phyloP scores from a whole-genome alignment of 2,329 filamentous ascomycete species.

The Arthrobotrys megalospora region DNA sequence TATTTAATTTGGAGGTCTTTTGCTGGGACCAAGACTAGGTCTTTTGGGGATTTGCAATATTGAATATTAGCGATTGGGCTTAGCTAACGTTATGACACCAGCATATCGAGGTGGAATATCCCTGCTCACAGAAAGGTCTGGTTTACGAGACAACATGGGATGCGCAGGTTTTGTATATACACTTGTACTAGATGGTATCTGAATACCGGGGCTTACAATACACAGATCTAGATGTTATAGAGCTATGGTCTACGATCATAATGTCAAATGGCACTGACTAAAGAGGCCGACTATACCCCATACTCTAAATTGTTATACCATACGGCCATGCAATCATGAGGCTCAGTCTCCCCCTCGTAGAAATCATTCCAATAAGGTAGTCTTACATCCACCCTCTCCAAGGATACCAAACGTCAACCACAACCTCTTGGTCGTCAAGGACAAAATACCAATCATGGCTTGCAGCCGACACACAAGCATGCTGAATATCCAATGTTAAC shows the following conservation, averaged over 20 bases:
- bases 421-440: conserved; percentile 77
- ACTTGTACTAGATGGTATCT: not conserved
- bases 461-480: conserved; percentile 82
- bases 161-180: not conserved
- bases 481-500: conserved; percentile 82
- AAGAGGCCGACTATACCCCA: too few species aligned
- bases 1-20: conserved; percentile 5
- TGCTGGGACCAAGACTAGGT: not conserved
- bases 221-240: too few species aligned
- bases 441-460: conserved; percentile 81
- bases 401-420: conserved; percentile 82
- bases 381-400: conserved; percentile 75
- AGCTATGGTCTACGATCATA: too few species aligned
- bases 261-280: too few species aligned
- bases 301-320: too few species aligned
- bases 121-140: not conserved
- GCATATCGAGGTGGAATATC: too few species aligned
- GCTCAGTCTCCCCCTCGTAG: too few species aligned
- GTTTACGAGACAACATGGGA: conserved; percentile 19
- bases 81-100: not conserved
- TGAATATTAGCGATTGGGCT: not conserved
- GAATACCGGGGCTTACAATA: too few species aligned
- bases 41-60: not conserved
- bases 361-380: too few species aligned
- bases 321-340: too few species aligned